Conservation (phyloP, 371 early-diverging fungal species). For the Haplosporangium sp. region DNA sequence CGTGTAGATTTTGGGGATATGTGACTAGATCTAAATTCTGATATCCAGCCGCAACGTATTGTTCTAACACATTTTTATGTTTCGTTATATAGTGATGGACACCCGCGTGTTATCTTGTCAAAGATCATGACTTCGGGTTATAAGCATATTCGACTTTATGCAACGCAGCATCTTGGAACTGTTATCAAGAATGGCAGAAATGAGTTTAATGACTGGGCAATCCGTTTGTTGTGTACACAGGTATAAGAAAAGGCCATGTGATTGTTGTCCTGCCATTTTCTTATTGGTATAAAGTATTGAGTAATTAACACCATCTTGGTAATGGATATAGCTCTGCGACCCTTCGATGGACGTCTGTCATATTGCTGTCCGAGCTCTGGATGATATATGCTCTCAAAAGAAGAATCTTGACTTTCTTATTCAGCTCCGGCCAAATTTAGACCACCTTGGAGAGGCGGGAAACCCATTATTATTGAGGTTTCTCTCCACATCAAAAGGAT, state of each 20-base stretch:
- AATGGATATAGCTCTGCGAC: constrained; percentile 75
- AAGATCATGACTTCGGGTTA: constrained; percentile 89
- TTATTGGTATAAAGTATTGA: too few species aligned
- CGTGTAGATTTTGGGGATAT: background rate
- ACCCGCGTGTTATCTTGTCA: constrained; percentile 82
- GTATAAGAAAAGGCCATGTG: constrained; percentile 28
- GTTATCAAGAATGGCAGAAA: constrained; percentile 70
- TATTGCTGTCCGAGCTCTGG: constrained; percentile 77
- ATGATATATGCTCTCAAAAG: constrained; percentile 77
- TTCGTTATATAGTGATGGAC: constrained; percentile 72
- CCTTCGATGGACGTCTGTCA: constrained; percentile 81
- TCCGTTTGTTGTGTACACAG: constrained; percentile 79
- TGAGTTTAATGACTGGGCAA: constrained; percentile 84
- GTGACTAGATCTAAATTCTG: too few species aligned
- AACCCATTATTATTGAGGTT: constrained; percentile 79
- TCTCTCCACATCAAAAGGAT: constrained; percentile 79
- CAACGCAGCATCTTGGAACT: constrained; percentile 78
- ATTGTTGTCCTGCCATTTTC: background rate
- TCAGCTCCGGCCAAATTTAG: constrained; percentile 76
- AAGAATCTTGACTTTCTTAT: constrained; percentile 78
- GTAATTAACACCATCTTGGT: background rate
- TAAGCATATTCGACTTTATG: constrained; percentile 81
- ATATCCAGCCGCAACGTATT: background rate
- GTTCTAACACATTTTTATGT: background rate
- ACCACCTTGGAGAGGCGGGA: constrained; percentile 79